Base-by-base conservation (phyloP, 148 eudicot species). In the Talinum fruticosum region DNA sequence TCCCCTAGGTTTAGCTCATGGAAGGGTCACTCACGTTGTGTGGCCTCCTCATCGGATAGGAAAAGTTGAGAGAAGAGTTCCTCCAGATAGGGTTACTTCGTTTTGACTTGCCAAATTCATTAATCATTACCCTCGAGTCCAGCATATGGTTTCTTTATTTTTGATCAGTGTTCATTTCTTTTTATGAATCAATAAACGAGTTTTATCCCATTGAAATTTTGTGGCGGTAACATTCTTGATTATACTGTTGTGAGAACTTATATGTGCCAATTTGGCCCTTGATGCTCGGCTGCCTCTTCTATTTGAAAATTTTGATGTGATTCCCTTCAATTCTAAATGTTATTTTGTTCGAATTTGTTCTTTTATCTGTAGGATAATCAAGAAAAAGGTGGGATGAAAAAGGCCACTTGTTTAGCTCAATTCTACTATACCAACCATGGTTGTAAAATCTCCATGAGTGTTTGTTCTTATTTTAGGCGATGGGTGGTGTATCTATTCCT, bases 31-130 rank as follows among this genome's bases (percentile, higher is more conserved):
- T 12, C 94, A 90, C 81, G 75, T 90, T 76, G 71, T 93, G 45
- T 96, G 99, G 97, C 99, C 99, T 8, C 99, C 97, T 81, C 87
- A 89, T 24, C 89, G 97, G 76, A 80, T 88, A 2, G 90, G 91
- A 66, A 83, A 83, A 91, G 91, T 96, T 21, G 77, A 84, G 47
- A 76, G 84, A 68, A 77, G 66, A 75, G 75, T 81, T 75, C 76
- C 87, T 77, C 79, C 30, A 24, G 78, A 78, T 34, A 73, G 89
- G 74, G 67, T 88, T 68, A 74, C 85, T 38, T 74, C 75, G 68
- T 84, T 82, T 49, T 85, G 78, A 79, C 73, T 37, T 53, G 24
- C 23, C 14, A 67, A 37, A 24, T 36, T 12, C 24, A 41, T 5
- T 15, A 1, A n/a, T n/a, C n/a, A n/a, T n/a, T n/a, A n/a, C n/a